These are phyloP conservation scores for Salix dunnii DNA, from an alignment of 345 rosid genomes.

Conservation along the genomic window DNA sequence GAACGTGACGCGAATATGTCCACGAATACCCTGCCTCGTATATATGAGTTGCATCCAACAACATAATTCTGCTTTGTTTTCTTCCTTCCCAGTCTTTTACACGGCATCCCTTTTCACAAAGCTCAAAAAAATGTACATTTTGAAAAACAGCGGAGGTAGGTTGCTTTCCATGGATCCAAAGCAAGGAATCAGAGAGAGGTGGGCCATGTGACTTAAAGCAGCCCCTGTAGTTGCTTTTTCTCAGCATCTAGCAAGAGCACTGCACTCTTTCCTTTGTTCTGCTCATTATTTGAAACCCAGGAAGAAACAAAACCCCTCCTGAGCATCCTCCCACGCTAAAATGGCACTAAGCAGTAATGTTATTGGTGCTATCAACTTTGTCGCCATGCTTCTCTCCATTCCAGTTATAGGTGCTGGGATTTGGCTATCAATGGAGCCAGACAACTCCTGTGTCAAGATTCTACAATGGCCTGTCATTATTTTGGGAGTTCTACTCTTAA, in stretches of 20 bases:
- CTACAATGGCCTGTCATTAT: slow-evolving; percentile 92
- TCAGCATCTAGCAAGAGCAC: not conserved
- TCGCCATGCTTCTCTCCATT: slow-evolving; percentile 74
- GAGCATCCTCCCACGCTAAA: not conserved
- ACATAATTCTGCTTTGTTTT: too few species aligned
- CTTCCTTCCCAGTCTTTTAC: slow-evolving; percentile 17
- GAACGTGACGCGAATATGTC: too few species aligned
- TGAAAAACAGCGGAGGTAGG: not conserved
- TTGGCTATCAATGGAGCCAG: slow-evolving; percentile 73
- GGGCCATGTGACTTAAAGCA: slow-evolving; percentile 12
- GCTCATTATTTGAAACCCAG: not conserved
- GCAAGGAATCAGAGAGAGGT: slow-evolving; percentile 26
- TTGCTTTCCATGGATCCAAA: slow-evolving; percentile 30
- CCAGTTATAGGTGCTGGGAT: slow-evolving; percentile 87
- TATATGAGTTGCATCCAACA: too few species aligned
- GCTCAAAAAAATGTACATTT: slow-evolving; percentile 3
- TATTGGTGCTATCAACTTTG: slow-evolving; percentile 80
- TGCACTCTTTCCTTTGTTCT: not conserved
- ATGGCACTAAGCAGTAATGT: slow-evolving; percentile 87
- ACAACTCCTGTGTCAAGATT: slow-evolving; percentile 77
- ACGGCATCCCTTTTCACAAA: slow-evolving; percentile 26
- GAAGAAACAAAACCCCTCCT: not conserved
- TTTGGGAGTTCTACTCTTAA: slow-evolving; percentile 60
- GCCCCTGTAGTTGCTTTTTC: not conserved
- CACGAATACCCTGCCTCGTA: too few species aligned